Conservation (phyloP, 2,329 filamentous ascomycete genomes). For the Thielaviopsis ethacetica region DNA sequence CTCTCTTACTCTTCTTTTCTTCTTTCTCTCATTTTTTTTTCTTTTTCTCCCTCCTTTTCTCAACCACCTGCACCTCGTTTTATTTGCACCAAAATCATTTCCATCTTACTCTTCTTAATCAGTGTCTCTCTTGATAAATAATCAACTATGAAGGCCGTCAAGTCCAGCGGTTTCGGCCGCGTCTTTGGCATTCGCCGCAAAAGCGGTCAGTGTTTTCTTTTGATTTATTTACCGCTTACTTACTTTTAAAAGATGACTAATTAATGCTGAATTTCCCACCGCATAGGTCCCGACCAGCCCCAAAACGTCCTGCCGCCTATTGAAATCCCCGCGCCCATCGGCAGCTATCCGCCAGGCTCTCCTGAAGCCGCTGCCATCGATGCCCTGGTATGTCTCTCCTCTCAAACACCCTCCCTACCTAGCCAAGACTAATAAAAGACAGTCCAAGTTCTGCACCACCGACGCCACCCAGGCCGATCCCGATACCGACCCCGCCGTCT, state of each 20-base stretch:
- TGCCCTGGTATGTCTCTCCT: conserved; percentile 3
- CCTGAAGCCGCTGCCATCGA: conserved; percentile 8
- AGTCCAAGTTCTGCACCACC: conserved; percentile 9
- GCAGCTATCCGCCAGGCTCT: conserved; percentile 6
- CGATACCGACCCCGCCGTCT: conserved; percentile 61
- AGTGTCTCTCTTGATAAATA: not conserved
- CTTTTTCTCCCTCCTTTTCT: not conserved
- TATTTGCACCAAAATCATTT: not conserved
- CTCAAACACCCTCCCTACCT: not conserved
- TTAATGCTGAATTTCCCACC: too few relatives aligned
- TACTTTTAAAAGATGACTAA: too few relatives aligned
- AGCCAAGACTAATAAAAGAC: not conserved
- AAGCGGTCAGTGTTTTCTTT: conserved; percentile 1
- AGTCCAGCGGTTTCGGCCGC: conserved; percentile 7
- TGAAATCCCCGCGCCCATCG: not conserved
- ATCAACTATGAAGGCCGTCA: conserved; percentile 7
- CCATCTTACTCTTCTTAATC: too few relatives aligned
- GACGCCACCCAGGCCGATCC: conserved; percentile 6
- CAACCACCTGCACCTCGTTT: not conserved
- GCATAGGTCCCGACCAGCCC: not conserved
- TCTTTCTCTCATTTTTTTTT: not conserved
- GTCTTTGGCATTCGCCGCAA: conserved; percentile 9
- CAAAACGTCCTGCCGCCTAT: not conserved
- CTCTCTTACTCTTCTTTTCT: not conserved
- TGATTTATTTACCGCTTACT: too few relatives aligned